These are phyloP conservation scores for Globisporangium recalcitrans DNA, from an alignment of 352 stramenopile species.

Conservation along the genomic window DNA sequence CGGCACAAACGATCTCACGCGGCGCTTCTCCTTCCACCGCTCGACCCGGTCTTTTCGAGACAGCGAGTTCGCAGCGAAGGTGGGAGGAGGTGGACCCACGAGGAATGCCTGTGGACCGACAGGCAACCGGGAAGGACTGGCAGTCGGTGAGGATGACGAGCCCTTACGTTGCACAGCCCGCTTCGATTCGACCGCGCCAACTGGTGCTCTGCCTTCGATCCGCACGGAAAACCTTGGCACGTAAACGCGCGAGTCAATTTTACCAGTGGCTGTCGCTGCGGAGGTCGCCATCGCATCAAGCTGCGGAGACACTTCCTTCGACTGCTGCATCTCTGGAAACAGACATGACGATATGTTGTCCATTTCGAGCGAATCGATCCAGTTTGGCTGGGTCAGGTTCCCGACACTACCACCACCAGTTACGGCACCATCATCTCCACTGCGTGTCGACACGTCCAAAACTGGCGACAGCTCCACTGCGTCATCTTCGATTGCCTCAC, in stretches of 20 bases:
- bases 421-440: too few relatives aligned
- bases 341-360: background rate
- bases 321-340: background rate
- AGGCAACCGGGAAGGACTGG: too few relatives aligned
- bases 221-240: slow-evolving; percentile 1
- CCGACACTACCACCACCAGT: background rate
- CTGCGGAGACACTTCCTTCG: background rate
- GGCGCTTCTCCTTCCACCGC: slow-evolving; percentile 3
- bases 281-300: background rate
- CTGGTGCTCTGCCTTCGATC: background rate
- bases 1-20: background rate
- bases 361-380: slow-evolving; percentile 1
- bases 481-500: too few relatives aligned
- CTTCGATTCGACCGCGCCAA: background rate
- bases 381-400: background rate
- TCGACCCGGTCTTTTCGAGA: slow-evolving; percentile 3
- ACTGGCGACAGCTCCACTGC: background rate
- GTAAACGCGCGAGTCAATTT: background rate
- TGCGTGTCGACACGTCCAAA: background rate
- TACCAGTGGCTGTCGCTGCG: background rate
- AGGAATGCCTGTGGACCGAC: background rate
- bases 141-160: too few relatives aligned
- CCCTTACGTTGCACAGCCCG: background rate
- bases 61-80: background rate
- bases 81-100: background rate